phyloP scores from a whole-genome alignment of 2,329 filamentous ascomycete species.

The Cyphellophora attinorum region DNA sequence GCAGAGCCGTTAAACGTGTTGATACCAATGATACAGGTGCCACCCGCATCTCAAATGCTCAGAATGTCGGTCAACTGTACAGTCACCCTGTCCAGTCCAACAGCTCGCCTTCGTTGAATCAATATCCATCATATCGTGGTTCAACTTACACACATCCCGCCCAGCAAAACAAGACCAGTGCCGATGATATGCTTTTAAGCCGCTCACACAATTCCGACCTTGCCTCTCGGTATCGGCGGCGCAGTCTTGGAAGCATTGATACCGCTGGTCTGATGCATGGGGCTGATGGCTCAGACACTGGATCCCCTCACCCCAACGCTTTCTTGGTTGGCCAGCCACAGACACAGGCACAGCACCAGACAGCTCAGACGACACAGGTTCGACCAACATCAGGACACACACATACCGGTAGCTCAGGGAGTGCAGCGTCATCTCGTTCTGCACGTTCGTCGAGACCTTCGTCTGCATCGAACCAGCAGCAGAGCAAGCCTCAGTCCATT shows the following conservation, averaged over 20 bases:
- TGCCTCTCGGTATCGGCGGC: slow-evolving; percentile 66
- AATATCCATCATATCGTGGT: slow-evolving; percentile 21
- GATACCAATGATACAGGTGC: slow-evolving; percentile 30
- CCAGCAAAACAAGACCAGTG: slow-evolving; percentile 50
- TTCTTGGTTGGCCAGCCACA: slow-evolving; percentile 21
- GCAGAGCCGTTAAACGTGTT: slow-evolving; percentile 52
- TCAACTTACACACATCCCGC: slow-evolving; percentile 32
- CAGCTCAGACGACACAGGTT: slow-evolving; percentile 7
- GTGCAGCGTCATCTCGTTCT: slow-evolving; percentile 39
- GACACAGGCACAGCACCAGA: not conserved
- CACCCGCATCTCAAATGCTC: slow-evolving; percentile 32
- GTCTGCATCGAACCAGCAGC: slow-evolving; percentile 33
- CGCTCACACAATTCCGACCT: slow-evolving; percentile 49
- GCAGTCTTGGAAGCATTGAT: slow-evolving; percentile 67
- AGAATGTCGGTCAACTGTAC: slow-evolving; percentile 49
- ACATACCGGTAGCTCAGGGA: slow-evolving; percentile 55
- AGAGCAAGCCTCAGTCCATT: not conserved
- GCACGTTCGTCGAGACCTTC: slow-evolving; percentile 46
- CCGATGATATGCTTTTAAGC: slow-evolving; percentile 59
- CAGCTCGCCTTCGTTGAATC: slow-evolving; percentile 22
- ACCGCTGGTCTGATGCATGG: slow-evolving; percentile 28
- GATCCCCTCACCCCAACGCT: slow-evolving; percentile 23
- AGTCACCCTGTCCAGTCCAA: slow-evolving; percentile 33
- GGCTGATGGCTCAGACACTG: slow-evolving; percentile 19
- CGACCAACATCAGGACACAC: slow-evolving; percentile 30